phyloP scores from a whole-genome alignment of 305 asterid species.

The Rubia tinctorum region DNA sequence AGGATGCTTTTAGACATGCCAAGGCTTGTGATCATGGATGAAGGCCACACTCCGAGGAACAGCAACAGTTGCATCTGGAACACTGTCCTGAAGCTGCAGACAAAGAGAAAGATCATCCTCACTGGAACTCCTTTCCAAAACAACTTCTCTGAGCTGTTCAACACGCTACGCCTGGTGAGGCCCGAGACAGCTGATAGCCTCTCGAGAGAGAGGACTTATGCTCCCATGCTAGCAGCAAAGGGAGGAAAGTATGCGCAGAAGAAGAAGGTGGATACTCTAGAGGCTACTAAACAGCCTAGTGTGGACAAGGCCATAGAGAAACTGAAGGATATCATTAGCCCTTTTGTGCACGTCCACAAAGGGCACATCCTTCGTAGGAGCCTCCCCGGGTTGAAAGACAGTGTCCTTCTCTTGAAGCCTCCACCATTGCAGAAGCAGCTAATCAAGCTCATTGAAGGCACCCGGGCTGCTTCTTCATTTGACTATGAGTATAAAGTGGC shows the following conservation, averaged over 20 bases:
- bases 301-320: slow-evolving; percentile 34
- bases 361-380: slow-evolving; percentile 50
- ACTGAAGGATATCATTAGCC: slow-evolving; percentile 51
- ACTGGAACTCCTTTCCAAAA: slow-evolving; percentile 87
- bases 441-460: slow-evolving; percentile 33
- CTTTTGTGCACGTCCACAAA: slow-evolving; percentile 62
- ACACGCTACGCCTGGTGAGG: too few species aligned
- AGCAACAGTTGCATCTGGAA: slow-evolving; percentile 51
- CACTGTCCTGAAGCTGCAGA: slow-evolving; percentile 39
- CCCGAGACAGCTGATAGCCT: too few species aligned
- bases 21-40: slow-evolving; percentile 55
- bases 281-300: slow-evolving; percentile 10
- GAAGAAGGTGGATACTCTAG: slow-evolving; percentile 16
- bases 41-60: slow-evolving; percentile 76
- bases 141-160: too few species aligned
- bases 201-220: slow-evolving; percentile 24
- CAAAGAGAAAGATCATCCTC: slow-evolving; percentile 48
- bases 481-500: slow-evolving; percentile 41
- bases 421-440: slow-evolving; percentile 43
- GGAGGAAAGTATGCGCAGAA: slow-evolving; percentile 7
- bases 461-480: slow-evolving; percentile 20
- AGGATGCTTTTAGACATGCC: slow-evolving; percentile 51
- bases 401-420: slow-evolving; percentile 47
- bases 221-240: slow-evolving; percentile 25
- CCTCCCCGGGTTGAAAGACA: slow-evolving; percentile 61